Base-by-base conservation (phyloP, 2,329 filamentous ascomycete genomes). In the Aspergillus ustus region DNA sequence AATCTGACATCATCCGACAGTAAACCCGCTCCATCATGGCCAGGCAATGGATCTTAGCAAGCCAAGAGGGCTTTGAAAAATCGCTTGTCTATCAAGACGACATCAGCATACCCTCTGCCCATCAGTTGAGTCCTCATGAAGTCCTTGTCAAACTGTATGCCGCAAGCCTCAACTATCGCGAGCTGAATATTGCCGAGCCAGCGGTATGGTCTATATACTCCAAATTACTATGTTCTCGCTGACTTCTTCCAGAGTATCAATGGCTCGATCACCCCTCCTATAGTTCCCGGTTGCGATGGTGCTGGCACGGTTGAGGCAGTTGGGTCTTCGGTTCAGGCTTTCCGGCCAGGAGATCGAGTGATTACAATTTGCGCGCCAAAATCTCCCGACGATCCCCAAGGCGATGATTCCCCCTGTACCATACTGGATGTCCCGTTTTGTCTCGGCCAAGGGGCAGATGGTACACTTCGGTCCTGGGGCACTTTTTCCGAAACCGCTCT, bases 91-190 rank as follows among this genome's bases (percentile, higher is more conserved):
- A 60, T n/a, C 58, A 56, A 60, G 31, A 52, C n/a, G 20, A 40
- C 46, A 19, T 60, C 58, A 51, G 8, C 51, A 56, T 56, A n/a
- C 58, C 58, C 5, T 44, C 52, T 13, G n/a, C 25, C 19, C 22
- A 25, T 13, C 52, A 51, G 31, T 20, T 60, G 7, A 22, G 15
- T 20, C 45, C 52, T 8, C 55, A 56, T 19, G 58, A 60, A 44
- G 52, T 60, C 15, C 51, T 60, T 7, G 58, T 60, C 52, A 56
- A 51, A 45, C 11, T 60, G 11, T 29, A 60, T 15, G 58, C 58
- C 15, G 58, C 58, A 7, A 60, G 58, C 20, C 52, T 60, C 11
- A 60, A 60, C 58, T 60, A 60, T 31, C 58, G 58, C 13, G 58
- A 60, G n/a, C 5, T 60, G n/a, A 43, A 52, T 13, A 60, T 60